Percentiles rank a stretch among this genome's conserved stretches.
Conservation (phyloP, 805 yeast genomes). For the Candida caryicola region DNA sequence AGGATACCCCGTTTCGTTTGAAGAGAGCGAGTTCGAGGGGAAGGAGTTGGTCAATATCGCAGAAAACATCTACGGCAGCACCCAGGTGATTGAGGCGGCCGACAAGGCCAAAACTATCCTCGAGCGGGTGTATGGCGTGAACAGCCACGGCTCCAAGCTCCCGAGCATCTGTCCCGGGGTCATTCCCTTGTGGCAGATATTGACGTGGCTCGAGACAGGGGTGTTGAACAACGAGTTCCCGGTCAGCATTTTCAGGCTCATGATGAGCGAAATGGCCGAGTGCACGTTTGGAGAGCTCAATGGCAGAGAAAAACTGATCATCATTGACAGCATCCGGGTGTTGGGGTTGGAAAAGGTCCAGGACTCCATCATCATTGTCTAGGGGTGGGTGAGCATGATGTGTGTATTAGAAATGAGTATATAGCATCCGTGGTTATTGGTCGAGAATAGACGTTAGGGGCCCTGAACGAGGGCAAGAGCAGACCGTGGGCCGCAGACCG, state of each 20-base stretch:
- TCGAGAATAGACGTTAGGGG: no score
- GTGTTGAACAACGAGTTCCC: conserved; percentile 16
- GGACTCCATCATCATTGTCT: conserved; percentile 19
- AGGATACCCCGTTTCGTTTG: conserved; percentile 13
- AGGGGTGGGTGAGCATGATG: not conserved
- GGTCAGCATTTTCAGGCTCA: conserved; percentile 11
- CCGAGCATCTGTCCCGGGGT: conserved; percentile 53
- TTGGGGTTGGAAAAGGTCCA: conserved; percentile 40
- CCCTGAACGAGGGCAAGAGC: no score
- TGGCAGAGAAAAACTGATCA: conserved; percentile 20
- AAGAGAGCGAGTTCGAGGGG: conserved; percentile 7
- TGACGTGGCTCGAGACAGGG: conserved; percentile 31
- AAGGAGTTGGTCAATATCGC: conserved; percentile 16
- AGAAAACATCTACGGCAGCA: conserved; percentile 16
- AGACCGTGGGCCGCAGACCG: no score
- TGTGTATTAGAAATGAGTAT: no score
- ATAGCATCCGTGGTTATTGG: no score
- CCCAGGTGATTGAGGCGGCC: conserved; percentile 17
- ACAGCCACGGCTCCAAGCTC: conserved; percentile 10
- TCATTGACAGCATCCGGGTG: conserved; percentile 43
- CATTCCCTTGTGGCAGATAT: conserved; percentile 45
- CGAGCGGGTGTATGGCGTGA: conserved; percentile 11
- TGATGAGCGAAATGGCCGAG: conserved; percentile 18
- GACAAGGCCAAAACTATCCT: conserved; percentile 13
- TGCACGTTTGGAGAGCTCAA: conserved; percentile 21